Base-by-base conservation (phyloP, 1,284 basidiomycete genomes). In the Termitomyces sp. region DNA sequence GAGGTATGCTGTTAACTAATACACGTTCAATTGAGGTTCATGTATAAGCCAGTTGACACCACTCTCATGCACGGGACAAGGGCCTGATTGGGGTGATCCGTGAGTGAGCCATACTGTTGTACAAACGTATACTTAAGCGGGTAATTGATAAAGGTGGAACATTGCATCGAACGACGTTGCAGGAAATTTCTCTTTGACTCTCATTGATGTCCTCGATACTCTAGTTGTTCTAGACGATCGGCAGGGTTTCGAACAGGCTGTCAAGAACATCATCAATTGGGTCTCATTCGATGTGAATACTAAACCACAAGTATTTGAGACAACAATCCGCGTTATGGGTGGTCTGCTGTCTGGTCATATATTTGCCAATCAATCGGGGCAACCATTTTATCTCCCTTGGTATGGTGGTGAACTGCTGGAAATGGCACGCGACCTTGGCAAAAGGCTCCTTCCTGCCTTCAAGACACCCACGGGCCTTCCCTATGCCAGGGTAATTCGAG, bases 251-350 rank as follows among this genome's bases (percentile, higher is more conserved):
- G 86, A 91, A 62, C 74, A 72, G 26, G 90, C 88, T 6, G 86
- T 94, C 52, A 80, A 78, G 54, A 81, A 89, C 60, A 79, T 88
- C 51, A 88, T 94, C 55, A 68, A 84, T 53, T 83, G 80, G 76
- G 90, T 94, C 43, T 86, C 83, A 2, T 94, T 94, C 65, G 86
- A 94, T 64, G 88, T 94, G 58, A 87, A 94, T 68, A 91, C 91
- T 31, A 90, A 85, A 71, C 92, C 92, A 36, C 94, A 98, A 76
- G 86, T 94, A 3, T 94, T 94, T 65, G 92, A 94, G 73, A 90
- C 89, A 15, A 95, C 90, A 1, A 95, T 95, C 57, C 84, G 92
- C 33, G 90, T 92, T 2, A 74, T 98, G 3, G 94, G 95, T 4
- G 92, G 92, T 2, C 78, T 98, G 43, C 70, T 98, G 12, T 93